Conservation (phyloP, 1,284 basidiomycete genomes). For the Ceratobasidium sp. region DNA sequence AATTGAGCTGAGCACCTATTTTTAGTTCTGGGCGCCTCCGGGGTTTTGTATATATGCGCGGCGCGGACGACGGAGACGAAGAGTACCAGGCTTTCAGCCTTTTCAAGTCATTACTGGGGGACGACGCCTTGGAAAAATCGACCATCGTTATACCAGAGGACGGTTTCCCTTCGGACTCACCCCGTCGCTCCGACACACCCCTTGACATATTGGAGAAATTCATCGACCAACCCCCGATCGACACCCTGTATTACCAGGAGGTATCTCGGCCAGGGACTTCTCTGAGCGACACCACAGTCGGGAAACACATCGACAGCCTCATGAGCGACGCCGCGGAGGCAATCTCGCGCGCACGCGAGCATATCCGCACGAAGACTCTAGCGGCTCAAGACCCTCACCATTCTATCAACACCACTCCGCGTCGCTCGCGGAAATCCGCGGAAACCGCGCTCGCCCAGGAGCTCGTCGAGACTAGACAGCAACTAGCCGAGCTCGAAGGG, state of each 20-base stretch:
- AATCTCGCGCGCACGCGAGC: neutral
- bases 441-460: neutral
- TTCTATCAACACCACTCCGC: neutral
- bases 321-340: neutral
- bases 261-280: too few relatives aligned
- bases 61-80: slow-evolving; percentile 2
- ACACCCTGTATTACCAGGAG: neutral
- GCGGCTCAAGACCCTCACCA: neutral
- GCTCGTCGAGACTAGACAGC: neutral
- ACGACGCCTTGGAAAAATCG: neutral
- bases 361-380: neutral
- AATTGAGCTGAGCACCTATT: neutral
- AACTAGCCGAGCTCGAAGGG: neutral
- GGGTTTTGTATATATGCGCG: neutral
- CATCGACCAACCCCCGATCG: neutral
- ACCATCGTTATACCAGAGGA: neutral
- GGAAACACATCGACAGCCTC: neutral
- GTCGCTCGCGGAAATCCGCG: neutral
- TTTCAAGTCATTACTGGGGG: neutral
- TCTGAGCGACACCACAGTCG: neutral
- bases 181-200: neutral
- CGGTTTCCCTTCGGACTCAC: neutral
- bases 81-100: neutral
- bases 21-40: neutral
- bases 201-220: neutral